Evolutionary conservation across 1,284 basidiomycete genomes (phyloP), one percentile per base, ranked within the genome.

Genomic region (Pyrrhoderma noxium): DNA sequence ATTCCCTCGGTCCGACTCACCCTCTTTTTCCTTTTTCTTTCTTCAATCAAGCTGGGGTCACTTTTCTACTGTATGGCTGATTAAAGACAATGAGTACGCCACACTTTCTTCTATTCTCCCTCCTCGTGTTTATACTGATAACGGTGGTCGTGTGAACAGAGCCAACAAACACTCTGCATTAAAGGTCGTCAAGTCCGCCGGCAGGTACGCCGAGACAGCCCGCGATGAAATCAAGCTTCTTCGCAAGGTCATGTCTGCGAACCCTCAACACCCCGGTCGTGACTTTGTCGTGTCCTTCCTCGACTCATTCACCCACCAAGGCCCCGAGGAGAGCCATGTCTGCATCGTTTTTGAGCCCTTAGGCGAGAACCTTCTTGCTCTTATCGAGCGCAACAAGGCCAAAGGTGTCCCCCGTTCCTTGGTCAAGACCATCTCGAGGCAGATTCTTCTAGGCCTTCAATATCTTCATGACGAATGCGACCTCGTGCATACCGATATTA

Each of bases 291-390:
- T 94, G 53, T 85, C 88, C 19, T 88, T 93, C 58, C 79, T 94
- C 58, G 91, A 94, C 68, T 88, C 89, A 38, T 94, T 94, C 66
- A 75, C 77, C 3, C 82, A 88, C 60, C 65, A 70, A 56, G 73
- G 74, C 2, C 78, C 79, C 14, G 78, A 83, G 56, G 80, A 82
- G 5, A 75, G 75, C 7, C 91, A 94, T 64, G 80, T 94, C 49
- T 94, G 91, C 70, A 91, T 94, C 62, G 86, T 93, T 22, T 92
- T 93, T 58, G 92, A 94, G 67, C 91, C 92, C 0, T 77, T 94
- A 8, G 91, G 91, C 46, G 92, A 93, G 70, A 93, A 90, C 61
- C 70, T 94, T 46, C 73, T 94, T 8, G 80, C 86, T 7, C 72
- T 94, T 52, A 85, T 93, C 61, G 88, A 92, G 65, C 79, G 89